These are phyloP conservation scores for Zygosaccharomyces bisporus DNA, from an alignment of 805 yeast genomes.

Conservation along the genomic window DNA sequence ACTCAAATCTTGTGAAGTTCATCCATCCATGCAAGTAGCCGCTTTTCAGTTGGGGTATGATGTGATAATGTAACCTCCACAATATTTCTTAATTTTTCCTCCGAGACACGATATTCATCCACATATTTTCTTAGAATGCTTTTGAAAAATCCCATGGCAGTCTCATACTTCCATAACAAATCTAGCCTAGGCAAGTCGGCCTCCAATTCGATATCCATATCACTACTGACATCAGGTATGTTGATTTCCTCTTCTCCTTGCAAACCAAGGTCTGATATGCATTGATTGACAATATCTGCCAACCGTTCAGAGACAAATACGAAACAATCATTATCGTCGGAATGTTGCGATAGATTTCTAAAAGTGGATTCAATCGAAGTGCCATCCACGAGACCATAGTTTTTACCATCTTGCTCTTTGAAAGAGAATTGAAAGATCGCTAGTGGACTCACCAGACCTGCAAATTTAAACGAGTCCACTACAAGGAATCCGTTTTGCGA, in stretches of 20 bases:
- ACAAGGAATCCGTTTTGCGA: conserved; percentile 63
- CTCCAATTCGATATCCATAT: conserved; percentile 27
- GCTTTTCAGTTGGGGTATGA: conserved; percentile 33
- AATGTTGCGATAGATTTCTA: conserved; percentile 34
- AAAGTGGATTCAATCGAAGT: conserved; percentile 45
- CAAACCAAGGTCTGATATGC: conserved; percentile 22
- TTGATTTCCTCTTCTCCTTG: conserved; percentile 16
- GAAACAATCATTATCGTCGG: conserved; percentile 30
- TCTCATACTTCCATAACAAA: conserved; percentile 42
- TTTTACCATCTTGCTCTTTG: conserved; percentile 27
- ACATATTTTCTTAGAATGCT: conserved; percentile 44
- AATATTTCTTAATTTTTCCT: conserved; percentile 34
- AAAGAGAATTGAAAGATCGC: conserved; percentile 46
- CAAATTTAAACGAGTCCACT: conserved; percentile 47
- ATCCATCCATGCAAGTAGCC: conserved; percentile 35
- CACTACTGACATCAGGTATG: conserved; percentile 22
- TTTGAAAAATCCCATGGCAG: conserved; percentile 38
- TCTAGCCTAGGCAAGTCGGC: conserved; percentile 36
- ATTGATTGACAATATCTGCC: conserved; percentile 21
- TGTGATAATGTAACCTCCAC: conserved; percentile 32
- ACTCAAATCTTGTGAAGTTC: conserved; percentile 30
- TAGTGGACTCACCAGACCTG: conserved; percentile 41
- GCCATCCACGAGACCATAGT: conserved; percentile 41
- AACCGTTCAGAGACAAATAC: conserved; percentile 31
- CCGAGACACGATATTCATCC: conserved; percentile 38